Evolutionary conservation across 2,329 filamentous ascomycete genomes (phyloP), one percentile per base, ranked within the genome.

Genomic region (Blumeria hordei): DNA sequence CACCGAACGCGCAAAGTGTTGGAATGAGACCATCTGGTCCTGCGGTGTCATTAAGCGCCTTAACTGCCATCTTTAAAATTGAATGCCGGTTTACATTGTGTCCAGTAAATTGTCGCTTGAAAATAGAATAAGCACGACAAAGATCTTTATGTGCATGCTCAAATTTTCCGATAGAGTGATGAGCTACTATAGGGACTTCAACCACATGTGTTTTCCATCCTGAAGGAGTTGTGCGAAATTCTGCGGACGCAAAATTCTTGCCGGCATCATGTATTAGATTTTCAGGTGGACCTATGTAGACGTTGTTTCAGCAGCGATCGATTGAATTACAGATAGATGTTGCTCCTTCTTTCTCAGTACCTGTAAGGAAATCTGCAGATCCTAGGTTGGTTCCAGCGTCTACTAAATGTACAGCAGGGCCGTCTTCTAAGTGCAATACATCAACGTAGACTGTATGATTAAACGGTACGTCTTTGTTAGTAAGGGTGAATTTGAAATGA

Each of bases 241-340:
- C 45, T 16, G 54, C 55, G 39, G 33, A 55, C 3, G 47, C 18
- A 49, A 58, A 58, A 18, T 56, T 57, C 33, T 55, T 54, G 18
- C 54, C 56, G 16, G 43, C 53, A 37, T 55, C 43, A 16, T 53
- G 50, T 6, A 39, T 32, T 32, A 55, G n/a, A 12, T 35, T 21
- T 41, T 58, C 55, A 4, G 50, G 50, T 6, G 52, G 57, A 6
- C 56, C 41, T 33, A 54, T 21, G 36, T 57, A 57, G 16, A 35
- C 54, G 35, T 56, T 50, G 21, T 50, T 50, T 18, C 45, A 50
- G 45, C 45, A 50, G 21, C 45, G 45, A 5, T 50, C 45, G 10
- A 50, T 50, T 11, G 18, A 50, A 50, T 34, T 50, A 50, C 45
- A 50, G 6, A 10, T 50, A 10, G 45, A 50, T 32, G 33, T 50